Percentiles rank a stretch among this genome's conserved stretches.
These are phyloP conservation scores for Adenanthera pavonina DNA, from an alignment of 306 rosid genomes.

Conservation along the genomic window DNA sequence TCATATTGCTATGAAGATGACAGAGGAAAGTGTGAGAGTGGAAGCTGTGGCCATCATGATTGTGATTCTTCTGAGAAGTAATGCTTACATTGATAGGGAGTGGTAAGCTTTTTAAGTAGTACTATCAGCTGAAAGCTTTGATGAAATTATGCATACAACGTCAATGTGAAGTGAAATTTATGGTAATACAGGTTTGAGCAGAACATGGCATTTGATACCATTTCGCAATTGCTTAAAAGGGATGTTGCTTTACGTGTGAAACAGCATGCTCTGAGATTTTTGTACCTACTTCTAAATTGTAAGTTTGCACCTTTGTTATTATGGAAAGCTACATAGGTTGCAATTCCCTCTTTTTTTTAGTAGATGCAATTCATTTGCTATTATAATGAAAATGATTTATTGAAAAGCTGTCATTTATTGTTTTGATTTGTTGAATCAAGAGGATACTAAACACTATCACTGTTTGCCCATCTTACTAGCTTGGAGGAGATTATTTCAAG, in stretches of 20 bases:
- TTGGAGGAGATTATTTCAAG: slow-evolving; percentile 15
- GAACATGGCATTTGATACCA: slow-evolving; percentile 59
- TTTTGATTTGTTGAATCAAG: slow-evolving; percentile 25
- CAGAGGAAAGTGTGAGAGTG: slow-evolving; percentile 67
- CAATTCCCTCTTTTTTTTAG: background rate
- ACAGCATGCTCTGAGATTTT: slow-evolving; percentile 64
- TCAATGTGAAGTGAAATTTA: slow-evolving; percentile 34
- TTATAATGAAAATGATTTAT: slow-evolving; percentile 21
- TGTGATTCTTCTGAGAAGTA: slow-evolving; percentile 63
- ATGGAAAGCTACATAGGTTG: slow-evolving; percentile 14
- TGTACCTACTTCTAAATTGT: slow-evolving; percentile 81
- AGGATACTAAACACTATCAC: slow-evolving; percentile 12
- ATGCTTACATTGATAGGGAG: slow-evolving; percentile 71
- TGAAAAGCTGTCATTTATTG: background rate
- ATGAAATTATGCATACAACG: slow-evolving; percentile 22
- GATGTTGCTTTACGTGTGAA: slow-evolving; percentile 74
- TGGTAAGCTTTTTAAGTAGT: slow-evolving; percentile 54
- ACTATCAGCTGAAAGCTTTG: slow-evolving; percentile 37
- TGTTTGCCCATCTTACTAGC: slow-evolving; percentile 10
- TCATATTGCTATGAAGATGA: slow-evolving; percentile 59
- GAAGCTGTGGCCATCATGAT: slow-evolving; percentile 72
- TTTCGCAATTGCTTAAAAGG: slow-evolving; percentile 67
- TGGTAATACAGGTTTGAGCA: slow-evolving; percentile 64
- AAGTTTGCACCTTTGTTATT: slow-evolving; percentile 46
- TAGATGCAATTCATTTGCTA: slow-evolving; percentile 19